phyloP scores from a whole-genome alignment of 306 rosid species.

The Dryas drummondii region DNA sequence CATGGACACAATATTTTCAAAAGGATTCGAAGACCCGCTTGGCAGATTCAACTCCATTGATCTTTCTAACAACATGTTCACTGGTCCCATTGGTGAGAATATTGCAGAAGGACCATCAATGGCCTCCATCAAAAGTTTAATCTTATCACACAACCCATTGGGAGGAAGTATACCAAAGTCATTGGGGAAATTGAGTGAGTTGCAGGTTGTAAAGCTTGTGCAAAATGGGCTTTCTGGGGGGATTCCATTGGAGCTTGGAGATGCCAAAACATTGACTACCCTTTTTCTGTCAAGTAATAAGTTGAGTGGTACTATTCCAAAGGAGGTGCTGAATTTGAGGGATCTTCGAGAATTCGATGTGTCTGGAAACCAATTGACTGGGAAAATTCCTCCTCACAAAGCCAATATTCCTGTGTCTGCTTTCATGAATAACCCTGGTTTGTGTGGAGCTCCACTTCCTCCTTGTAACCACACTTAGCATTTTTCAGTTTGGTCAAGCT shows the following conservation, averaged over 20 bases:
- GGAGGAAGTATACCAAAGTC: conserved; percentile 50
- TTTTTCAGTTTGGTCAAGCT: neutral
- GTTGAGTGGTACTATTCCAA: conserved; percentile 49
- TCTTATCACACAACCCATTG: conserved; percentile 39
- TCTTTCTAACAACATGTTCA: conserved; percentile 42
- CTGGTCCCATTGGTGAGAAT: conserved; percentile 32
- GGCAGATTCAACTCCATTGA: conserved; percentile 51
- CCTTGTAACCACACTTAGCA: conserved; percentile 44
- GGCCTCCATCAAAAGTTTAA: conserved; percentile 37
- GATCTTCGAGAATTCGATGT: conserved; percentile 42
- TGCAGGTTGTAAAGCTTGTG: conserved; percentile 36
- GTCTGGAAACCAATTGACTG: conserved; percentile 41
- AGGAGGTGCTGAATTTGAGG: conserved; percentile 38
- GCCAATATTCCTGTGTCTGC: conserved; percentile 38
- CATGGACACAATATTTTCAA: conserved; percentile 29
- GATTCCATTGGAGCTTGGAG: conserved; percentile 46
- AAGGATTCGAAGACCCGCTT: conserved; percentile 39
- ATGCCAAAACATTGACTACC: conserved; percentile 21
- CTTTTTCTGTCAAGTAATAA: conserved; percentile 41
- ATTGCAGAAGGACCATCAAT: conserved; percentile 38
- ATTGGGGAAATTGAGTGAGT: conserved; percentile 34
- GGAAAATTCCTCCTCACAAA: conserved; percentile 43
- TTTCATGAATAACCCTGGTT: conserved; percentile 46
- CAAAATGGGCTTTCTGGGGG: conserved; percentile 34
- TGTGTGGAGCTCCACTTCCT: conserved; percentile 66